A percentile compares a stretch with the other conserved stretches of the same genome.
Conservation (phyloP, 2,329 filamentous ascomycete species). For the Malbranchea cinnamomea region DNA sequence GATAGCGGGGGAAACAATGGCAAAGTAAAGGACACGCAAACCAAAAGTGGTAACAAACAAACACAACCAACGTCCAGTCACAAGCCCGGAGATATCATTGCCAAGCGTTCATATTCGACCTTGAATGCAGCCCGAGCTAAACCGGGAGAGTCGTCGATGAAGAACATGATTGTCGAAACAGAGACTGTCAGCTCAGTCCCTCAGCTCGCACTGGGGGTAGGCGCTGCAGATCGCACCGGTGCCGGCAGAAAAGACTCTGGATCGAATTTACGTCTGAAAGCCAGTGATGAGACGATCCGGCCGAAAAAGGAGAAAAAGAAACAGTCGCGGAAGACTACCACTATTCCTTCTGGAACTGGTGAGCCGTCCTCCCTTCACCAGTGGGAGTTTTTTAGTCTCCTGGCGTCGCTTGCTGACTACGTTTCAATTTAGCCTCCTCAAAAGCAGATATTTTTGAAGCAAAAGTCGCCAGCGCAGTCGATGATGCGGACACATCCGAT, state of each 20-base stretch:
- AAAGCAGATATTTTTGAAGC: slow-evolving; percentile 98
- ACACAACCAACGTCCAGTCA: slow-evolving; percentile 25
- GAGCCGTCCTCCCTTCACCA: slow-evolving; percentile 3
- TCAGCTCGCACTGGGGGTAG: slow-evolving; percentile 58
- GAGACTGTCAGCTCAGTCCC: slow-evolving; percentile 88
- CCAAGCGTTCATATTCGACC: slow-evolving; percentile 55
- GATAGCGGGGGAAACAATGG: slow-evolving; percentile 34
- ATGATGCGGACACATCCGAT: slow-evolving; percentile 91
- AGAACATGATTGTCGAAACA: slow-evolving; percentile 94
- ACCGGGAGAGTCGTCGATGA: slow-evolving; percentile 55
- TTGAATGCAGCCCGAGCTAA: slow-evolving; percentile 51
- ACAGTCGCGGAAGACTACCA: slow-evolving; percentile 56
- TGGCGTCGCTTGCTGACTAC: slow-evolving; percentile 5
- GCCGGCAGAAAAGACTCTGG: slow-evolving; percentile 48
- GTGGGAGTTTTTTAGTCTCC: background rate
- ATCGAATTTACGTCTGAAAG: slow-evolving; percentile 68
- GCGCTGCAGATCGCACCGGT: slow-evolving; percentile 37
- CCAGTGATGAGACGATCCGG: slow-evolving; percentile 88
- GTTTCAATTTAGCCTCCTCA: slow-evolving; percentile 52
- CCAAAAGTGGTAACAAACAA: slow-evolving; percentile 18
- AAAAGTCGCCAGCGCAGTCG: slow-evolving; percentile 87
- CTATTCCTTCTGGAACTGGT: slow-evolving; percentile 19
- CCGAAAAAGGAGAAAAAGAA: slow-evolving; percentile 90
- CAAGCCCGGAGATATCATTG: slow-evolving; percentile 37
- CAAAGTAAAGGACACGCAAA: slow-evolving; percentile 19